These are phyloP conservation scores for Aspergillus egyptiacus DNA, from an alignment of 495 filamentous ascomycete genomes.

Conservation along the genomic window DNA sequence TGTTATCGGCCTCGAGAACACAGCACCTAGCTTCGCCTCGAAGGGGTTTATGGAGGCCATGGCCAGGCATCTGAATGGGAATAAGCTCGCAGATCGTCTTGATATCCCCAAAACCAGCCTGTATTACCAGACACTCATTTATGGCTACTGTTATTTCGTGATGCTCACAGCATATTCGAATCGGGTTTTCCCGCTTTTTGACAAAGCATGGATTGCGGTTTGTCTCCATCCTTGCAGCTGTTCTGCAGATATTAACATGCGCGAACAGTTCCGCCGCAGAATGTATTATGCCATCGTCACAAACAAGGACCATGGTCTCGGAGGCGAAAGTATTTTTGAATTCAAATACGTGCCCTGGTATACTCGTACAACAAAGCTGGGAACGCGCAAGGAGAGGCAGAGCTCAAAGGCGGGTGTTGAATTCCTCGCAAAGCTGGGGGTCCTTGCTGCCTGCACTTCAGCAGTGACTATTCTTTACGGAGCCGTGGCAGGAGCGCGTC, in stretches of 20 bases:
- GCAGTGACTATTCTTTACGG: constrained; percentile 18
- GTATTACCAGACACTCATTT: constrained; percentile 56
- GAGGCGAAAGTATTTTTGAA: constrained; percentile 51
- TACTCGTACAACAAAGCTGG: constrained; percentile 28
- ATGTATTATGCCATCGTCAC: constrained; percentile 50
- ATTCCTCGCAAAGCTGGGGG: constrained; percentile 24
- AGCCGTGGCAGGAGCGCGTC: constrained; percentile 17
- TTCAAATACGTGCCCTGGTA: constrained; percentile 61
- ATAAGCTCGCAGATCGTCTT: constrained; percentile 52
- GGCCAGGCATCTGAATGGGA: constrained; percentile 64
- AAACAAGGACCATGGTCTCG: constrained; percentile 50
- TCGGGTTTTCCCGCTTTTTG: constrained; percentile 51
- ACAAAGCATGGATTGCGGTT: constrained; percentile 51
- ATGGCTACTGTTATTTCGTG: constrained; percentile 65
- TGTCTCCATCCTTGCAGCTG: constrained; percentile 6
- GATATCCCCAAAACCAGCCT: constrained; percentile 49
- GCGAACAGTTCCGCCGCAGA: constrained; percentile 38
- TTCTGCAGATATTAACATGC: background rate
- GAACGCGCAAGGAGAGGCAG: constrained; percentile 24
- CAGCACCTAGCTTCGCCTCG: constrained; percentile 58
- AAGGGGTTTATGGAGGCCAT: constrained; percentile 58
- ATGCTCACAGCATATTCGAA: constrained; percentile 48
- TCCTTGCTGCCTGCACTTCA: constrained; percentile 21
- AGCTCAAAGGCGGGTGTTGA: constrained; percentile 26
- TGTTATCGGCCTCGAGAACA: constrained; percentile 55